Base-by-base conservation (phyloP, 2,329 filamentous ascomycete genomes). In the Biscogniauxia sp. region DNA sequence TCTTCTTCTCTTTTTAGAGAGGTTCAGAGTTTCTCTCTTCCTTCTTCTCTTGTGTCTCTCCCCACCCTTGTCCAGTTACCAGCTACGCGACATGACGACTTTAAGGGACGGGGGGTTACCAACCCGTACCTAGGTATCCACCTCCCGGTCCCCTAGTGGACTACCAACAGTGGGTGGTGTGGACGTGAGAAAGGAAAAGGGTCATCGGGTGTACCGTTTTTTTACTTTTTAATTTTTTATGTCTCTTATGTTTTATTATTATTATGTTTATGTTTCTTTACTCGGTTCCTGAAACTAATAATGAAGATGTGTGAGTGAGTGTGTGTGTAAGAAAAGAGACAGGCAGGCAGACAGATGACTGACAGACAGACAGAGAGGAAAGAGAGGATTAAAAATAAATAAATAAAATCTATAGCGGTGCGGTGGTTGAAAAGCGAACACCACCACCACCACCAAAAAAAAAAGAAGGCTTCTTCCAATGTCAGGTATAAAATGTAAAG, bases 21-120 rank as follows among this genome's bases (percentile, higher is more conserved):
- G 28, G 11, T 32, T 32, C 28, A 32, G 15, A 45, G 37, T 15
- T 45, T 45, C 37, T 45, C 37, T 45, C 15, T 45, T n/a, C 17
- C 37, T 45, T 45, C 15, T n/a, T 45, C n/a, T n/a, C 37, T n/a
- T 45, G 15, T 45, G 13, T 45, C 11, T 45, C 37, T 11, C 37
- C 37, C 37, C 37, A 45, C 15, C 37, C 37, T 17, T 45, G 37
- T 45, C 15, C 37, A n/a, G 37, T 45, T 45, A 45, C 37, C 37
- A 45, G 11, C 11, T 45, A 54, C 59, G 58, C 56, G 60, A 60
- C 28, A 62, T 60, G 55, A 50, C 58, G 20, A 57, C 55, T 57
- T 52, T 49, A 57, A 51, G 57, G 53, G 25, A 17, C 17, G 50
- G 50, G 50, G 50, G 15, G 15, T 51, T 45, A 45, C 37, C 37